Evolutionary conservation across 805 yeast species (phyloP).

Genomic region (Ogataea sp.): DNA sequence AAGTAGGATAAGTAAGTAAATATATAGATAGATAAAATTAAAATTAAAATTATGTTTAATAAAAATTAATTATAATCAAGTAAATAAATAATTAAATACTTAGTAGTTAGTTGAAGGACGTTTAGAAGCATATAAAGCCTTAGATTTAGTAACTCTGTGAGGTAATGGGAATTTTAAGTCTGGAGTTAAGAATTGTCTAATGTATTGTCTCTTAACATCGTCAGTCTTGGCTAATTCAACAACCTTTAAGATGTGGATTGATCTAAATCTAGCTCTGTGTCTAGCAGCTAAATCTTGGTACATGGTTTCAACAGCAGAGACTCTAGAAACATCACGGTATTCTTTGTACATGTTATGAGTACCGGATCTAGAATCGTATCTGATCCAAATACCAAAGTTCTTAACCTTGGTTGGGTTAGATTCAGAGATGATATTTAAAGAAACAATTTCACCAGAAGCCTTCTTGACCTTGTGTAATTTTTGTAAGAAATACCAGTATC

Average conservation of each 20-base stretch:
- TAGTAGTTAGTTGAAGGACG: slow-evolving; percentile 98
- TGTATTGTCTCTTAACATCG: slow-evolving; percentile 99
- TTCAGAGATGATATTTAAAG: slow-evolving; percentile 87
- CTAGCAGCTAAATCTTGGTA: slow-evolving; percentile 99
- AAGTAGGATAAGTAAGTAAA: too few relatives aligned
- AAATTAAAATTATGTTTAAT: too few relatives aligned
- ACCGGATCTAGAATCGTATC: slow-evolving; percentile 99
- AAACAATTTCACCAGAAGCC: slow-evolving; percentile 98
- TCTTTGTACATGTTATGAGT: slow-evolving; percentile 99
- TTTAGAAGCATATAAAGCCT: slow-evolving; percentile 80
- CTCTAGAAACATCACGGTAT: slow-evolving; percentile 99
- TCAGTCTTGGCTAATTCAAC: slow-evolving; percentile 97
- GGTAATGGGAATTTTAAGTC: slow-evolving; percentile 99
- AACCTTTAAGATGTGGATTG: slow-evolving; percentile 98
- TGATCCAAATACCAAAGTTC: slow-evolving; percentile 99
- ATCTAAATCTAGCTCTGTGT: slow-evolving; percentile 99
- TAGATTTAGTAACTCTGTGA: slow-evolving; percentile 94
- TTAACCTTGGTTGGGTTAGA: slow-evolving; percentile 98
- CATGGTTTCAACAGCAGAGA: slow-evolving; percentile 96
- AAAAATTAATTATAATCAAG: too few relatives aligned
- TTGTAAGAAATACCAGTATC: slow-evolving; percentile 99
- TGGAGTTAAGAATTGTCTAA: slow-evolving; percentile 91
- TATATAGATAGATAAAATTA: too few relatives aligned
- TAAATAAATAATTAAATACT: slow-evolving; percentile 8
- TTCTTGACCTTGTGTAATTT: slow-evolving; percentile 99